Conservation (phyloP, 768 basidiomycete genomes). For the Hypsizygus marmoreus region DNA sequence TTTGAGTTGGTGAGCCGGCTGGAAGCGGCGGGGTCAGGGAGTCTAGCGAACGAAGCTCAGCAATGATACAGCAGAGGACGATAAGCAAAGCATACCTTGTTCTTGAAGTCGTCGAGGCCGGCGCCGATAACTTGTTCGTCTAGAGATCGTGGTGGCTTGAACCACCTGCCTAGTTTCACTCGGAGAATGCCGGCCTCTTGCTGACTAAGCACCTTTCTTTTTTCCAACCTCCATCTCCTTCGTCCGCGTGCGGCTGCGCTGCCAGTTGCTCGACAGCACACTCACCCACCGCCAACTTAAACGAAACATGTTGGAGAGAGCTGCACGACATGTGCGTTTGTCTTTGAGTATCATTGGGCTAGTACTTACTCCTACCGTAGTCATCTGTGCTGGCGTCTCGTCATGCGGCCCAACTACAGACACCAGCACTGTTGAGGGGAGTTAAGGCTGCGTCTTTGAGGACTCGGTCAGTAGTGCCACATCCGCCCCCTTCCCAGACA, state of each 20-base stretch:
- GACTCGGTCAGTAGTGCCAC: too few species aligned
- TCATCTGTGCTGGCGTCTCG: too few species aligned
- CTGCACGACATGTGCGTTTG: constrained; percentile 2
- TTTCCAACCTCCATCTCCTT: constrained; percentile 9
- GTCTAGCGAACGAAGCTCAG: too few species aligned
- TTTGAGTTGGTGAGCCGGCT: constrained; percentile 37
- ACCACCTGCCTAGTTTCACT: constrained; percentile 39
- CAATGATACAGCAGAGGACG: too few species aligned
- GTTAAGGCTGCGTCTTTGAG: too few species aligned
- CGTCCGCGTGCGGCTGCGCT: background rate
- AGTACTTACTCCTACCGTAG: too few species aligned
- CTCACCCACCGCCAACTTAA: too few species aligned
- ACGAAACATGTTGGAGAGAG: background rate
- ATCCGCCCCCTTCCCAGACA: constrained; percentile 7
- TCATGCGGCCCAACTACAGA: too few species aligned
- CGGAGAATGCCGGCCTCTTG: constrained; percentile 30
- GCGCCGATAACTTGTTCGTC: constrained; percentile 37
- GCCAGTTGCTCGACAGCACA: too few species aligned
- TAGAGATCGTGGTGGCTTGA: constrained; percentile 40
- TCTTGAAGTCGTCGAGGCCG: constrained; percentile 47
- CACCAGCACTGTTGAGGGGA: too few species aligned
- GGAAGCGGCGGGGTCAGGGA: constrained; percentile 26
- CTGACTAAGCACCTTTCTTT: constrained; percentile 35
- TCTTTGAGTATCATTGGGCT: background rate
- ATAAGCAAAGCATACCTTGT: constrained; percentile 35